Conservation (phyloP, 805 yeast species). For the Metschnikowia colocasiae region DNA sequence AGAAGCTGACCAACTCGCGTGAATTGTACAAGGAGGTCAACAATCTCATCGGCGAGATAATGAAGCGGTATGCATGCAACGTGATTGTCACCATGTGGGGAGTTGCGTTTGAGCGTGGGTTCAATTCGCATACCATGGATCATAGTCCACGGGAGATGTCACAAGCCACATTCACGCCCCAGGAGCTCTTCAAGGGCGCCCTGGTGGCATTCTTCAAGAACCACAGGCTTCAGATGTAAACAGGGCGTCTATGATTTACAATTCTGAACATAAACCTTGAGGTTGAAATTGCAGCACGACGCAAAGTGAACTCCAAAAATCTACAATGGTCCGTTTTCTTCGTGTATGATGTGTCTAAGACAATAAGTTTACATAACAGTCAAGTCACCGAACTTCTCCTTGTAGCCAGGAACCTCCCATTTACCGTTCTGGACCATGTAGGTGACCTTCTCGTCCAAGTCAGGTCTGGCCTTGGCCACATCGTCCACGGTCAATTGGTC, state of each 20-base stretch:
- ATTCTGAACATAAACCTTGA: neutral
- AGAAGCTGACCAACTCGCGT: conserved; percentile 11
- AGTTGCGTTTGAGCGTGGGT: conserved; percentile 30
- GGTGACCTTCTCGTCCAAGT: conserved; percentile 90
- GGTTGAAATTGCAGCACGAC: too few relatives aligned
- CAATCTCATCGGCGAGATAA: conserved; percentile 12
- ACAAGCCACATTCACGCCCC: conserved; percentile 12
- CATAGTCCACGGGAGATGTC: neutral
- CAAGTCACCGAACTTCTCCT: conserved; percentile 96
- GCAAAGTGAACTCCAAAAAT: too few relatives aligned
- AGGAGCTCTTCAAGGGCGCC: conserved; percentile 6
- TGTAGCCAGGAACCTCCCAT: conserved; percentile 98
- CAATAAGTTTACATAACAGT: conserved; percentile 67
- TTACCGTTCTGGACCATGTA: conserved; percentile 95
- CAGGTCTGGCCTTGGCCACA: conserved; percentile 93
- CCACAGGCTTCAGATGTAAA: neutral
- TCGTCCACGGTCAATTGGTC: conserved; percentile 96
- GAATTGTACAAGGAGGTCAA: conserved; percentile 16
- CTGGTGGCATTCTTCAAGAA: neutral
- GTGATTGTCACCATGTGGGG: conserved; percentile 30
- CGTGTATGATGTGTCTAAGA: conserved; percentile 5
- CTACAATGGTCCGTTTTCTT: neutral
- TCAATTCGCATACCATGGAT: conserved; percentile 9
- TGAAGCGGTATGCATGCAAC: conserved; percentile 24
- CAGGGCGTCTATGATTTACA: too few relatives aligned